A percentile compares a stretch with the other conserved stretches of the same genome.
Evolutionary conservation across 2,329 filamentous ascomycete species (phyloP).

Genomic region (Pseudocercospora cruenta): DNA sequence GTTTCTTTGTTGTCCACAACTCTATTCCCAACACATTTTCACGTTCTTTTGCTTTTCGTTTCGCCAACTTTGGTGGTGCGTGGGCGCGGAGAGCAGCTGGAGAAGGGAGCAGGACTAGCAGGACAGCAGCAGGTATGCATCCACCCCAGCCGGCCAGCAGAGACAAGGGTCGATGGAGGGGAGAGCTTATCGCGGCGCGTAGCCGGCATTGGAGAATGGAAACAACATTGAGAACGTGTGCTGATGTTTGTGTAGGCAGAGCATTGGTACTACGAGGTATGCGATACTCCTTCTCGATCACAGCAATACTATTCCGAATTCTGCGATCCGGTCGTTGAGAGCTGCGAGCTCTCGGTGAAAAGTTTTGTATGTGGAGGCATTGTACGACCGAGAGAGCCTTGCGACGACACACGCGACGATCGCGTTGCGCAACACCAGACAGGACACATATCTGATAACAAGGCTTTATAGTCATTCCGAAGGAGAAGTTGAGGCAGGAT

Average conservation of each 20-base stretch:
- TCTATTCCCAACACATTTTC: slow-evolving; percentile 1
- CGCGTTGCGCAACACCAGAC: neutral
- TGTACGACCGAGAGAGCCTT: slow-evolving; percentile 12
- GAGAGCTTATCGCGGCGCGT: slow-evolving; percentile 11
- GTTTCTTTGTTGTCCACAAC: neutral
- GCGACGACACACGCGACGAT: slow-evolving; percentile 3
- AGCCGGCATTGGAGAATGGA: slow-evolving; percentile 4
- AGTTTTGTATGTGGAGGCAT: slow-evolving; percentile 19
- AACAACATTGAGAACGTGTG: slow-evolving; percentile 10
- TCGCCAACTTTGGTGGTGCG: slow-evolving; percentile 11
- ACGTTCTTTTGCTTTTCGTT: slow-evolving; percentile 6
- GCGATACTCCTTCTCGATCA: slow-evolving; percentile 13
- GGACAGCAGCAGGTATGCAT: slow-evolving; percentile 3
- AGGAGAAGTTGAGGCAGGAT: slow-evolving; percentile 41
- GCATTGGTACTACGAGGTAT: slow-evolving; percentile 28
- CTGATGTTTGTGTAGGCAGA: slow-evolving; percentile 22
- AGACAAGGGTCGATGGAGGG: slow-evolving; percentile 4
- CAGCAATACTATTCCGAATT: neutral
- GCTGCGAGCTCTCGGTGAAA: slow-evolving; percentile 10
- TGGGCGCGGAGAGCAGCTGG: slow-evolving; percentile 8
- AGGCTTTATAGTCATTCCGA: neutral
- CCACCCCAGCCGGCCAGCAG: neutral
- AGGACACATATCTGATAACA: slow-evolving; percentile 20
- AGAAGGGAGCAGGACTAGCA: slow-evolving; percentile 5
- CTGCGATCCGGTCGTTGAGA: slow-evolving; percentile 7